A percentile compares a stretch with the other conserved stretches of the same genome.
These are phyloP conservation scores for Oryza officinalis DNA, from an alignment of 176 grass and related monocot species.

Conservation along the genomic window DNA sequence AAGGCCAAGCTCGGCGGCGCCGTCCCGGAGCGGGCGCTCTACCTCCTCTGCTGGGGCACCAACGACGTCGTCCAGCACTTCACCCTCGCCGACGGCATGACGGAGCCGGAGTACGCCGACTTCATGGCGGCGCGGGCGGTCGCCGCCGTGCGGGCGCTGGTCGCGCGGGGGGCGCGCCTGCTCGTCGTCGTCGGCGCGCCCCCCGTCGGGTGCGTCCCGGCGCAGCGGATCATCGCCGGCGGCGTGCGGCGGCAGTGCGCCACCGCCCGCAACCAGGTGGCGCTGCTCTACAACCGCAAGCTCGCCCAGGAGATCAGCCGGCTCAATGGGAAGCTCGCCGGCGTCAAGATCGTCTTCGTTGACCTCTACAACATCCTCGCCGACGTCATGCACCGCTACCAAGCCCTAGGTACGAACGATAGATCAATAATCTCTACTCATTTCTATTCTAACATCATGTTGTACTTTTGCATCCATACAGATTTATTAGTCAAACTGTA, in stretches of 20 bases:
- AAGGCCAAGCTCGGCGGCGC: conserved; percentile 45
- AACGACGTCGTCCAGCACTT: conserved; percentile 64
- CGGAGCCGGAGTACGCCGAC: conserved; percentile 43
- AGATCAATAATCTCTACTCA: not conserved
- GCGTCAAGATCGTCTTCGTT: conserved; percentile 41
- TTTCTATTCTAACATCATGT: not conserved
- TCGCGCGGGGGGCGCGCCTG: conserved; percentile 38
- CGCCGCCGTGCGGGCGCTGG: conserved; percentile 36
- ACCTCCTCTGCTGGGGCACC: conserved; percentile 49
- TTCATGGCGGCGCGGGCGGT: conserved; percentile 35
- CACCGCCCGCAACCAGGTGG: conserved; percentile 52
- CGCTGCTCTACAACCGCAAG: conserved; percentile 54
- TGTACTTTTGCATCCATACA: too few relatives aligned
- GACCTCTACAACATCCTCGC: conserved; percentile 54
- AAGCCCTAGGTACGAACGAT: conserved; percentile 31
- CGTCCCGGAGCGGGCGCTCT: conserved; percentile 39
- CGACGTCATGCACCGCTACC: conserved; percentile 42
- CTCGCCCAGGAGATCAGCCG: conserved; percentile 8
- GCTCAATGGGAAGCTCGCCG: conserved; percentile 23
- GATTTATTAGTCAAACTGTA: too few relatives aligned
- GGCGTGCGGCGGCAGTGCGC: conserved; percentile 46
- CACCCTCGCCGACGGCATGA: conserved; percentile 23
- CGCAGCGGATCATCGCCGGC: conserved; percentile 52
- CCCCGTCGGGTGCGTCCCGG: conserved; percentile 59
- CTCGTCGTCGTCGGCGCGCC: conserved; percentile 43